phyloP scores from a whole-genome alignment of 2,329 filamentous ascomycete genomes.

The Phaeosphaeriaceae sp. region DNA sequence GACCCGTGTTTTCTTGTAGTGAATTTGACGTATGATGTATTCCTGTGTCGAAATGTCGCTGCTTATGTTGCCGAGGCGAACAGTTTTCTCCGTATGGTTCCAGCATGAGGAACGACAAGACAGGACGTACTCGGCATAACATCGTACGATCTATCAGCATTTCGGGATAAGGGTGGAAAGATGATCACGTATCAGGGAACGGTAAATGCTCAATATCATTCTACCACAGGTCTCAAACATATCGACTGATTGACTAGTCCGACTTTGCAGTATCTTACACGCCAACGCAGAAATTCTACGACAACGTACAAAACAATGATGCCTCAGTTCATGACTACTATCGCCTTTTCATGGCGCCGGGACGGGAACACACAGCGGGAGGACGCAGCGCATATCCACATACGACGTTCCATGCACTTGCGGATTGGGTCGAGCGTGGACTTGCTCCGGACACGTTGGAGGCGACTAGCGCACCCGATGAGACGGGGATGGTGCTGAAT shows the following conservation, averaged over 20 bases:
- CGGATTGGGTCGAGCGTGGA: slow-evolving; percentile 38
- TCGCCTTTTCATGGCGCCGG: slow-evolving; percentile 32
- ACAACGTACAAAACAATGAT: too few species aligned
- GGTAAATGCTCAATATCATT: slow-evolving; percentile 1
- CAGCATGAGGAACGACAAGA: too few species aligned
- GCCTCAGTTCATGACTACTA: neutral
- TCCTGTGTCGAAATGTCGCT: too few species aligned
- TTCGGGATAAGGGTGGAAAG: slow-evolving; percentile 27
- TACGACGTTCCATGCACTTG: slow-evolving; percentile 43
- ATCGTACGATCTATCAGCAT: slow-evolving; percentile 27
- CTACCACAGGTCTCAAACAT: too few species aligned
- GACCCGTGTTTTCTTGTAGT: too few species aligned
- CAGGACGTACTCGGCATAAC: slow-evolving; percentile 19
- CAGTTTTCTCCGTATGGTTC: too few species aligned
- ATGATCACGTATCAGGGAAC: slow-evolving; percentile 34
- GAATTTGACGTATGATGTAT: too few species aligned
- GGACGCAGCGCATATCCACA: slow-evolving; percentile 25
- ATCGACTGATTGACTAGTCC: too few species aligned
- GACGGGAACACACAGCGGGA: slow-evolving; percentile 28
- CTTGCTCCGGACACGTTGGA: slow-evolving; percentile 19
- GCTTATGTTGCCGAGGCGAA: too few species aligned
- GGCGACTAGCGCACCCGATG: neutral
- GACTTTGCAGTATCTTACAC: too few species aligned
- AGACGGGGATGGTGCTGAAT: neutral
- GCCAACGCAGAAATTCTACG: too few species aligned